phyloP scores from a whole-genome alignment of 2,329 filamentous ascomycete species.

The Cryphonectria carpinicola region DNA sequence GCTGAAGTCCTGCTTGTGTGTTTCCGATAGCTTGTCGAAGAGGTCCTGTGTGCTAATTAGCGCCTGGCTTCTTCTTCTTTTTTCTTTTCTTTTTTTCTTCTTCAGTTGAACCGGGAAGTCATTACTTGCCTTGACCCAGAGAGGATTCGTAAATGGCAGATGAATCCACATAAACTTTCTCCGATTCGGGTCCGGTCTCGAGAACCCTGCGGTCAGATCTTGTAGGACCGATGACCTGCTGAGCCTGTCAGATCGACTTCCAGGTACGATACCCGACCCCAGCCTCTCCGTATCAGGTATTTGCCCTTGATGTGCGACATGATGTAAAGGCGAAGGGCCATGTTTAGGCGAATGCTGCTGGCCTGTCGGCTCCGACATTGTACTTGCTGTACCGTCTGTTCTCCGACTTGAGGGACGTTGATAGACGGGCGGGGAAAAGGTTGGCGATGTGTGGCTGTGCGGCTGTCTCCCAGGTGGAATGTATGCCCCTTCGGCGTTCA shows the following conservation, averaged over 20 bases:
- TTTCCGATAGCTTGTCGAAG: conserved; percentile 50
- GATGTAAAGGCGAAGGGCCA: neutral
- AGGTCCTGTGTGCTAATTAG: conserved; percentile 29
- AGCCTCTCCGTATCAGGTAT: conserved; percentile 8
- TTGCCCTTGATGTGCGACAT: neutral
- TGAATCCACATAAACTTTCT: conserved; percentile 64
- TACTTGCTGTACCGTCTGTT: conserved; percentile 35
- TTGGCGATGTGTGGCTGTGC: conserved; percentile 41
- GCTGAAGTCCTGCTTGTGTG: conserved; percentile 43
- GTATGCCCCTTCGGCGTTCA: conserved; percentile 29
- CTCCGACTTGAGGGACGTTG: conserved; percentile 39
- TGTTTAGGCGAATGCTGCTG: conserved; percentile 34
- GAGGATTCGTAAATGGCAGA: conserved; percentile 59
- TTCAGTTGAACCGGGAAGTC: too few species aligned
- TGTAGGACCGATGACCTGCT: conserved; percentile 33
- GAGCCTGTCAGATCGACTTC: conserved; percentile 16
- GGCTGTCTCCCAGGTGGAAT: conserved; percentile 28
- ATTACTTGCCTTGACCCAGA: conserved; percentile 57
- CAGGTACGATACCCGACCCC: conserved; percentile 10
- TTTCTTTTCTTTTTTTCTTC: neutral
- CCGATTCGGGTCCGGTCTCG: conserved; percentile 41
- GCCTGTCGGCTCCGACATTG: conserved; percentile 39
- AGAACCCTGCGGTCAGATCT: conserved; percentile 45
- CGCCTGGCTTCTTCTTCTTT: conserved; percentile 30
- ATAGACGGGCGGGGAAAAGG: conserved; percentile 36